phyloP scores from a whole-genome alignment of 129 eudicot species.

The Chrysanthemum seticuspe region DNA sequence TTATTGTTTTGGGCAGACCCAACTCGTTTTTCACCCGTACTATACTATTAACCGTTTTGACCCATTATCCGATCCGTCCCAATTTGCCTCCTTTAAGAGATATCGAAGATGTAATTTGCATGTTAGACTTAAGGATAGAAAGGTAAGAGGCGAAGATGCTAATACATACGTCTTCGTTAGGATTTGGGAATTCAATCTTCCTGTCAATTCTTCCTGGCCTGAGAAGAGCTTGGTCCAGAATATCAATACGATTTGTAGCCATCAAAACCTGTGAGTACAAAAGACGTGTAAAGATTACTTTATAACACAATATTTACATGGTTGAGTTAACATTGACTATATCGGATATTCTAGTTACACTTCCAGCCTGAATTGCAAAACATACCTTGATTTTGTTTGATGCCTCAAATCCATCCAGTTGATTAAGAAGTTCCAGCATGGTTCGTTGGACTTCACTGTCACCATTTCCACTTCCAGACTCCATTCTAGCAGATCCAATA shows the following conservation, averaged over 20 bases:
- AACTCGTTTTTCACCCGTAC: neutral
- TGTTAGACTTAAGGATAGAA: neutral
- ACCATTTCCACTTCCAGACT: constrained; percentile 93
- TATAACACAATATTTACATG: neutral
- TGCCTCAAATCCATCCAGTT: constrained; percentile 94
- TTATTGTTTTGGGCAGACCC: neutral
- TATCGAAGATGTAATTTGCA: neutral
- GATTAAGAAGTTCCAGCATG: constrained; percentile 91
- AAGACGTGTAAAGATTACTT: neutral
- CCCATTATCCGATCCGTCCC: neutral
- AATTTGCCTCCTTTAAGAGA: neutral
- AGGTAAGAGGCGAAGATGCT: neutral
- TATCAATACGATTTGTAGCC: constrained; percentile 95
- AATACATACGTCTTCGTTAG: constrained; percentile 68
- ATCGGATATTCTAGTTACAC: too few species aligned
- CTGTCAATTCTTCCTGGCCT: constrained; percentile 95
- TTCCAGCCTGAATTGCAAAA: neutral
- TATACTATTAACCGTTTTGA: neutral
- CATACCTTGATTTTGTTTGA: constrained; percentile 85
- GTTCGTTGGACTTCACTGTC: constrained; percentile 97
- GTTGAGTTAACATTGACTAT: neutral
- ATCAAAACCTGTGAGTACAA: constrained; percentile 61
- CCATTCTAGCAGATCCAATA: constrained; percentile 95
- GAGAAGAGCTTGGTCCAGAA: constrained; percentile 92
- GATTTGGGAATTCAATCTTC: constrained; percentile 94